Conservation (phyloP, 257 asterid species). For the Jacaranda mimosifolia region DNA sequence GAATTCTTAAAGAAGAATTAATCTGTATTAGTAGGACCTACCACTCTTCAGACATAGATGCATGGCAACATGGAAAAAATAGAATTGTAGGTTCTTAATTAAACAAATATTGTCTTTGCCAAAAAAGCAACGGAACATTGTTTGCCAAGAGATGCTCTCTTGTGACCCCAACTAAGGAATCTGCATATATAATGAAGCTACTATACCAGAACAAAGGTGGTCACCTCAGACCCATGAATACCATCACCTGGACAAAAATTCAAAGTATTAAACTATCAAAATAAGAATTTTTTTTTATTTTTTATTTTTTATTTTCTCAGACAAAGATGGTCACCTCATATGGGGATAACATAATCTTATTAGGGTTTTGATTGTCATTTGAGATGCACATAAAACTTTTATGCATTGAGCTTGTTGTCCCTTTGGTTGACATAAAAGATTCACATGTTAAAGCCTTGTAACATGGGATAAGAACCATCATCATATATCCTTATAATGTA, state of each 20-base stretch:
- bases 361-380: constrained; percentile 30
- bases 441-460: constrained; percentile 34
- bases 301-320: too few species aligned
- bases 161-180: constrained; percentile 41
- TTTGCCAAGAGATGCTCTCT: constrained; percentile 34
- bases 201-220: constrained; percentile 23
- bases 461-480: neutral
- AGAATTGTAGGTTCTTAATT: constrained; percentile 32
- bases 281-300: neutral
- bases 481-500: neutral
- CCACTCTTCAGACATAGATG: constrained; percentile 33
- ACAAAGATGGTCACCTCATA: constrained; percentile 38
- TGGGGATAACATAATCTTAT: constrained; percentile 34
- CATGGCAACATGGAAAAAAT: constrained; percentile 41
- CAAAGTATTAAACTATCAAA: constrained; percentile 22
- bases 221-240: constrained; percentile 24
- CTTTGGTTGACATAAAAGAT: constrained; percentile 42
- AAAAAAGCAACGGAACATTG: constrained; percentile 34
- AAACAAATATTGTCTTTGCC: constrained; percentile 23
- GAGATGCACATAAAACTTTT: constrained; percentile 28
- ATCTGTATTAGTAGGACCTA: constrained; percentile 23
- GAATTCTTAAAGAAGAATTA: neutral
- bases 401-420: constrained; percentile 33
- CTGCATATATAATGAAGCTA: constrained; percentile 22
- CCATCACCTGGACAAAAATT: constrained; percentile 12